Evolutionary conservation across 495 filamentous ascomycete species (phyloP).

Genomic region (Penicillium cinerascens): DNA sequence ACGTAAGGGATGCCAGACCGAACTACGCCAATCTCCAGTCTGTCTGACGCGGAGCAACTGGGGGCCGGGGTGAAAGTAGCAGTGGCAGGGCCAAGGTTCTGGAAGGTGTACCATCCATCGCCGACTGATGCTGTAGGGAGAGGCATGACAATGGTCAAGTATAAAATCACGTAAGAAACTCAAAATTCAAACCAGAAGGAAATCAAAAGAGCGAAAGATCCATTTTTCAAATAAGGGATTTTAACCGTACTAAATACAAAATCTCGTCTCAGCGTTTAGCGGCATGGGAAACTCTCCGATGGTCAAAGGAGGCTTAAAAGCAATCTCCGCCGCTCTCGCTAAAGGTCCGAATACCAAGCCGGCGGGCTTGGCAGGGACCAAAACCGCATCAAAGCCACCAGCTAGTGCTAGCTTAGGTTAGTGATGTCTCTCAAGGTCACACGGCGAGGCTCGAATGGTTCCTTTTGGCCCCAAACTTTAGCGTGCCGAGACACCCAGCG

Average conservation of each 20-base stretch:
- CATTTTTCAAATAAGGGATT: background rate
- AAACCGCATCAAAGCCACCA: background rate
- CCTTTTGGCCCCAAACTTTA: background rate
- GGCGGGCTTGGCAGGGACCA: slow-evolving; percentile 11
- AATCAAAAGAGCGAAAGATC: background rate
- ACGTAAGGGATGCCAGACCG: background rate
- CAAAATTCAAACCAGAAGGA: background rate
- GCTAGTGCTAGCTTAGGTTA: slow-evolving; percentile 5
- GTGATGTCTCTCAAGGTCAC: slow-evolving; percentile 1
- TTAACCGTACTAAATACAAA: background rate
- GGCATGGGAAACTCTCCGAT: background rate
- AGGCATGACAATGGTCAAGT: background rate
- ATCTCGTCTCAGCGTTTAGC: background rate
- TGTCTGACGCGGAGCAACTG: slow-evolving; percentile 1
- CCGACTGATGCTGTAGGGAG: background rate
- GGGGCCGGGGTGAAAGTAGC: slow-evolving; percentile 9
- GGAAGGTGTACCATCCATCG: slow-evolving; percentile 9
- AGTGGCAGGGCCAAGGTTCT: slow-evolving; percentile 7
- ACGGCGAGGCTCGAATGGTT: background rate
- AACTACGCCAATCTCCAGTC: background rate
- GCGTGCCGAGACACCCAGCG: background rate
- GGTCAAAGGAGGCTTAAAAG: slow-evolving; percentile 7
- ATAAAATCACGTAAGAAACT: background rate
- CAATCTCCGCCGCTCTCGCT: slow-evolving; percentile 9
- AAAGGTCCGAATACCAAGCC: background rate